A percentile compares a stretch with the other conserved stretches of the same genome.
These are phyloP conservation scores for Plectosphaerella sp. DNA, from an alignment of 2,329 filamentous ascomycete genomes.

Conservation along the genomic window DNA sequence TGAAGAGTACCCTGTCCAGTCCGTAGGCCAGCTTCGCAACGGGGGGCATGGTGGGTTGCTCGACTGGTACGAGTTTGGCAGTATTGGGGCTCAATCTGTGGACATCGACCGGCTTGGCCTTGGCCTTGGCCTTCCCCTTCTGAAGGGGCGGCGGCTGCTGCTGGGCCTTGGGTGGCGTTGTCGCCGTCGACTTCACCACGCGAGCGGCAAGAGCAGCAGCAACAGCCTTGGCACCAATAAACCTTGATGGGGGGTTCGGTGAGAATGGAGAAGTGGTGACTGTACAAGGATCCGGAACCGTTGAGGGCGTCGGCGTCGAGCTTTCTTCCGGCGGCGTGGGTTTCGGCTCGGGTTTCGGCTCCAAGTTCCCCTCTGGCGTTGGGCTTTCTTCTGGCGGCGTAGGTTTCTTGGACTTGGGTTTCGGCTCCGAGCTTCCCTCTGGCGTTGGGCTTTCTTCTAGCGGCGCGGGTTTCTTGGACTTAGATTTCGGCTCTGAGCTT, in stretches of 20 bases:
- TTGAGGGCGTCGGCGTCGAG: not conserved
- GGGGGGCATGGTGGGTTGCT: conserved; percentile 21
- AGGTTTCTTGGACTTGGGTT: not conserved
- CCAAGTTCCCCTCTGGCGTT: not conserved
- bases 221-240: not conserved
- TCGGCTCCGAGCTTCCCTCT: not conserved
- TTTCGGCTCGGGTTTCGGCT: not conserved
- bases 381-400: not conserved
- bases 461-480: not conserved
- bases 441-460: not conserved
- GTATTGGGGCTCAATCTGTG: not conserved
- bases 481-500: no score
- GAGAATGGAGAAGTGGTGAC: not conserved
- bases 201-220: not conserved
- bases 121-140: not conserved
- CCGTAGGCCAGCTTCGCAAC: conserved; percentile 67
- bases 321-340: not conserved
- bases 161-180: not conserved
- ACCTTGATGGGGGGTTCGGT: not conserved
- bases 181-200: not conserved
- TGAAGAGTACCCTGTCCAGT: conserved; percentile 89
- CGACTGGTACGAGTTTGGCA: conserved; percentile 25
- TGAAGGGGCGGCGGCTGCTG: not conserved
- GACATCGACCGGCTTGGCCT: not conserved
- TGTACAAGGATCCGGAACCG: not conserved